Base-by-base conservation (phyloP, 768 basidiomycete genomes). In the Termitomyces sp. region DNA sequence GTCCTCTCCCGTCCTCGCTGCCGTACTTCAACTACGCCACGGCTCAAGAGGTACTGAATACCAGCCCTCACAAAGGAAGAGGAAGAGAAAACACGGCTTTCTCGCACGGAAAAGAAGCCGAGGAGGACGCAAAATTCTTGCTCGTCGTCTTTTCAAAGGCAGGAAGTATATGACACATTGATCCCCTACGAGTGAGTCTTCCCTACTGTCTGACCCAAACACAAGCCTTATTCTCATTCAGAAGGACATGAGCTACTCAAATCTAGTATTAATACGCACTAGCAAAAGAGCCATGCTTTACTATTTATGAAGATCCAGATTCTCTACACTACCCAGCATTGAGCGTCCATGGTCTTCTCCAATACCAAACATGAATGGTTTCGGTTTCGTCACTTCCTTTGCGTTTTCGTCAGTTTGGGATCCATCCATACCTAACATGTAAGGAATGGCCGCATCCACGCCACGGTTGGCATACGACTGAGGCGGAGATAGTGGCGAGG, bases 31-130 rank as follows among this genome's bases (percentile, higher is more conserved):
- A 63, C 72, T 81, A 40, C 86, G 94, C 7, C 85, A 80, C 67
- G 77, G 77, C 31, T 80, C 87, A 29, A 82, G 84, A 43, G 95
- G 95, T 43, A 82, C 84, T n/a, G 92, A 95, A 72, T 98, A 98
- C 65, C 95, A 98, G 69, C 95, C 95, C n/a, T 93, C 90, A 0
- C 94, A 96, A 71, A 82, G 95, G 41, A 91, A 90, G 67, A 77
- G 95, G 63, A 98, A 98, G 77, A 81, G 93, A 64, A 93, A 89
- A 69, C 90, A 92, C 68, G 95, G 95, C 6, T 98, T 96, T 71
- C 80, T 98, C 34, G 82, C 87, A 0, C 75, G 95, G 58, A 85
- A 88, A 70, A 80, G 80, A 63, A 83, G 78, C 9, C 78, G 81
- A 23, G 76, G 82, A 35, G 94, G 93, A 3, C 82, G 87, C 61